Percentiles rank a stretch among this genome's conserved stretches.
Conservation (phyloP, 2,329 filamentous ascomycete genomes). For the Ophiostoma sp. region DNA sequence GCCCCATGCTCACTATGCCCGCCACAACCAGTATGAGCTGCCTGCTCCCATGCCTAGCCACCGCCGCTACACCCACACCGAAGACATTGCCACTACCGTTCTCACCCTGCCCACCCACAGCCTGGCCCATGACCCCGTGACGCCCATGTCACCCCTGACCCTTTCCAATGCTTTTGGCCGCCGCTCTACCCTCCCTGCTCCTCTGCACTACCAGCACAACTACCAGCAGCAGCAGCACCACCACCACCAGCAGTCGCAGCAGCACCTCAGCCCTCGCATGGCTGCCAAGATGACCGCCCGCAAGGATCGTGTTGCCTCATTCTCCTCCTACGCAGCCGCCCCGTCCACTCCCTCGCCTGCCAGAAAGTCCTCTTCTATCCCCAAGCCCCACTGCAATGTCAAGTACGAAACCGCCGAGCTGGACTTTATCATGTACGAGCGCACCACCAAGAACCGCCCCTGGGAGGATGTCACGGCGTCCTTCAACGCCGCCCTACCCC, state of each 20-base stretch:
- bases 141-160: conserved; percentile 21
- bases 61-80: neutral
- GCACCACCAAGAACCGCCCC: conserved; percentile 27
- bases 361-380: conserved; percentile 15
- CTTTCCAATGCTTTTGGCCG: conserved; percentile 12
- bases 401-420: conserved; percentile 29
- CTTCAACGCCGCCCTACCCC: conserved; percentile 27
- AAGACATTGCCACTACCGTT: conserved; percentile 21
- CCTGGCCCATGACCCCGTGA: conserved; percentile 17
- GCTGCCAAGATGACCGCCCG: conserved; percentile 17
- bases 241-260: conserved; percentile 2
- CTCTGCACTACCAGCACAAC: conserved; percentile 10
- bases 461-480: conserved; percentile 27
- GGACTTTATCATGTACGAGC: conserved; percentile 30
- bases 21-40: conserved; percentile 18
- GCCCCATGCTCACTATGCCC: conserved; percentile 1
- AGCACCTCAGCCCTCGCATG: conserved; percentile 16
- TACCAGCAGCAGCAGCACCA: conserved; percentile 13
- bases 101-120: conserved; percentile 21
- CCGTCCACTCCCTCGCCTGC: neutral
- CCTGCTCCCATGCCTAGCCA: conserved; percentile 17
- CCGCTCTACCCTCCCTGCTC: conserved; percentile 14
- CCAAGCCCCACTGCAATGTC: conserved; percentile 28
- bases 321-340: neutral
- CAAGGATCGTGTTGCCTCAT: conserved; percentile 2